Percentiles rank a stretch among this genome's conserved stretches.
These are phyloP conservation scores for Lentinula edodes DNA, from an alignment of 768 basidiomycete species.

Conservation along the genomic window DNA sequence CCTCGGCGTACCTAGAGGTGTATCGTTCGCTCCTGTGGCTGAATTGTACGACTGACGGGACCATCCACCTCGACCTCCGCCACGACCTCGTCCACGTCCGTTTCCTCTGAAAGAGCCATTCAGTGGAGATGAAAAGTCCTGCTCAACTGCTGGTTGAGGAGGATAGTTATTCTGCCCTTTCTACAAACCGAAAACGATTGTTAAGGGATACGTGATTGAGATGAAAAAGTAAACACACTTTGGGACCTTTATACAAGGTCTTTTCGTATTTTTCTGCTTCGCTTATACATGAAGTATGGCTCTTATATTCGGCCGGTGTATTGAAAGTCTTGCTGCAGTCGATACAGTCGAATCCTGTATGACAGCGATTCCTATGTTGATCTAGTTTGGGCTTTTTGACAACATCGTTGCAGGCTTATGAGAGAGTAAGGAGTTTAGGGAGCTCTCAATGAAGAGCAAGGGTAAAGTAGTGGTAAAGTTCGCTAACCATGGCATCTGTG, in stretches of 20 bases:
- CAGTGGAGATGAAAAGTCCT: background rate
- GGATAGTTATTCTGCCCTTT: constrained; percentile 19
- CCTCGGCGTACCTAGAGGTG: constrained; percentile 64
- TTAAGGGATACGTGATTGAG: background rate
- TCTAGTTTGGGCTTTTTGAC: constrained; percentile 94
- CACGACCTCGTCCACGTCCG: constrained; percentile 22
- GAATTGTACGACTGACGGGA: constrained; percentile 15
- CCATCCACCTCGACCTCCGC: constrained; percentile 30
- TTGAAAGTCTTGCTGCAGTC: constrained; percentile 87
- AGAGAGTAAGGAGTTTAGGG: background rate
- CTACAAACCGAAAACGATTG: background rate
- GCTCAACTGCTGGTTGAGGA: constrained; percentile 10
- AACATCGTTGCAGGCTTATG: constrained; percentile 71
- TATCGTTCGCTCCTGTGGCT: constrained; percentile 64
- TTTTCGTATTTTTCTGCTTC: constrained; percentile 96
- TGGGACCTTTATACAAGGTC: constrained; percentile 74
- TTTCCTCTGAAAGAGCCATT: constrained; percentile 13
- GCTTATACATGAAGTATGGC: constrained; percentile 77
- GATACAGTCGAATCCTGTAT: constrained; percentile 71
- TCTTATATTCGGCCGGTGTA: constrained; percentile 71
- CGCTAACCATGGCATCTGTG: constrained; percentile 65
- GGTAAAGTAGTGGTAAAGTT: too few species aligned
- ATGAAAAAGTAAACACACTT: constrained; percentile 26
- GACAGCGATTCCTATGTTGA: constrained; percentile 60
- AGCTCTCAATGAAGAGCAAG: background rate